phyloP scores from a whole-genome alignment of 169 alveolate genomes.

The Sarcocystis neurona region DNA sequence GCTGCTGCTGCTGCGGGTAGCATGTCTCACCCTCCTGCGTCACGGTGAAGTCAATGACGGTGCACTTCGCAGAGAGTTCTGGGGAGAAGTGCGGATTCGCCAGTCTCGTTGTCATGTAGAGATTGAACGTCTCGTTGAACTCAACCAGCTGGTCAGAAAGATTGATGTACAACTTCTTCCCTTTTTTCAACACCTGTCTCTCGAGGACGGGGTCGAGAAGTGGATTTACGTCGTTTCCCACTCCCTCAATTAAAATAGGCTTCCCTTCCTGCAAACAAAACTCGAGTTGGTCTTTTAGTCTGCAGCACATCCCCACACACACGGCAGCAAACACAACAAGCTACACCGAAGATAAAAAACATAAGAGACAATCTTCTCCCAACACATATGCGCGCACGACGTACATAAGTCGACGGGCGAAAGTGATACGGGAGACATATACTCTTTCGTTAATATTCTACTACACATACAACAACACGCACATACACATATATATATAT shows the following conservation, averaged over 20 bases:
- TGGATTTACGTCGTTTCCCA: conserved; percentile 94
- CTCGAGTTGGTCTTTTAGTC: conserved; percentile 91
- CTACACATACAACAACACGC: too few relatives aligned
- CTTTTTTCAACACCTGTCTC: conserved; percentile 89
- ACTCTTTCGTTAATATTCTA: too few relatives aligned
- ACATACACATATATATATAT: too few relatives aligned
- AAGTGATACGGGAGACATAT: too few relatives aligned
- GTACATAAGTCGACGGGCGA: too few relatives aligned
- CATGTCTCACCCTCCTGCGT: conserved; percentile 80
- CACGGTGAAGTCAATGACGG: conserved; percentile 97
- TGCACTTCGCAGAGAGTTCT: conserved; percentile 94
- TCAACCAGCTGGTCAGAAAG: conserved; percentile 85
- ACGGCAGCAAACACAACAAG: not conserved
- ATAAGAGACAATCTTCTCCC: too few relatives aligned
- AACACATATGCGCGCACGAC: too few relatives aligned
- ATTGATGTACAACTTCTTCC: conserved; percentile 81
- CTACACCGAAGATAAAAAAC: not conserved
- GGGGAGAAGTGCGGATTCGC: conserved; percentile 98
- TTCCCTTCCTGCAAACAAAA: conserved; percentile 91
- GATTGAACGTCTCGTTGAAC: conserved; percentile 77
- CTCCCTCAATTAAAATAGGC: conserved; percentile 92
- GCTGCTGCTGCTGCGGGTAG: not conserved
- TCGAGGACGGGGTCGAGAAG: conserved; percentile 95
- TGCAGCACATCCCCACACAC: conserved; percentile 14
- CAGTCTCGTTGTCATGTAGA: conserved; percentile 92